These are phyloP conservation scores for Xylaria sp. DNA, from an alignment of 2,329 filamentous ascomycete genomes.

Conservation along the genomic window DNA sequence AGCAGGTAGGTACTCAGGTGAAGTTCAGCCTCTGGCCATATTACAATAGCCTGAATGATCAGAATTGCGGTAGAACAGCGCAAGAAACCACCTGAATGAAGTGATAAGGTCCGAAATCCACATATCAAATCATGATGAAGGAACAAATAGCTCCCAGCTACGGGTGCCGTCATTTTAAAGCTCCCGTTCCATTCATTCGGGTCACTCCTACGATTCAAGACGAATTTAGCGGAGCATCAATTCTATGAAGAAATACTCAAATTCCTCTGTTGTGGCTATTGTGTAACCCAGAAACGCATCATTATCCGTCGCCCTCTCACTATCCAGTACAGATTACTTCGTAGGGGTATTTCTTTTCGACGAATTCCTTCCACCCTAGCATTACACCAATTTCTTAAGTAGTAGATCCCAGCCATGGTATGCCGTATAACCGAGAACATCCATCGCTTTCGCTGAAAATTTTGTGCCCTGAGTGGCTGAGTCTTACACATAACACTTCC, in stretches of 20 bases:
- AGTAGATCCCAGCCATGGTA: constrained; percentile 53
- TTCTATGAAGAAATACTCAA: constrained; percentile 56
- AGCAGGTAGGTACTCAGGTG: background rate
- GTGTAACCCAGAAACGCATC: constrained; percentile 45
- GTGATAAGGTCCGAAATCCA: constrained; percentile 45
- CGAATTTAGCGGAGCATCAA: constrained; percentile 54
- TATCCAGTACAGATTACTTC: background rate
- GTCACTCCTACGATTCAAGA: constrained; percentile 53
- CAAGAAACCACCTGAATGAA: constrained; percentile 3
- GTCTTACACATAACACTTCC: constrained; percentile 13
- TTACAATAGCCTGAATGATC: constrained; percentile 37
- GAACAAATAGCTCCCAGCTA: constrained; percentile 39
- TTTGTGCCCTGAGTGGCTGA: constrained; percentile 16
- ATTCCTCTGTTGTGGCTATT: constrained; percentile 55
- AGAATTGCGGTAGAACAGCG: constrained; percentile 28
- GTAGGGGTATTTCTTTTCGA: constrained; percentile 43
- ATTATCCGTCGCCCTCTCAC: constrained; percentile 42
- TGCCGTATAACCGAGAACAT: constrained; percentile 10
- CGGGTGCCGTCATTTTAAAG: background rate
- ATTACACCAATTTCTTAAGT: constrained; percentile 45
- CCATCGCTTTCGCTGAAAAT: constrained; percentile 5
- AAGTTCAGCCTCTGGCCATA: constrained; percentile 50
- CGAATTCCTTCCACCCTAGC: constrained; percentile 43
- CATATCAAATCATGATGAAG: constrained; percentile 44
- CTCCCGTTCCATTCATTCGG: constrained; percentile 11